phyloP scores from a whole-genome alignment of 257 asterid species.

The Solanum tacnaense region DNA sequence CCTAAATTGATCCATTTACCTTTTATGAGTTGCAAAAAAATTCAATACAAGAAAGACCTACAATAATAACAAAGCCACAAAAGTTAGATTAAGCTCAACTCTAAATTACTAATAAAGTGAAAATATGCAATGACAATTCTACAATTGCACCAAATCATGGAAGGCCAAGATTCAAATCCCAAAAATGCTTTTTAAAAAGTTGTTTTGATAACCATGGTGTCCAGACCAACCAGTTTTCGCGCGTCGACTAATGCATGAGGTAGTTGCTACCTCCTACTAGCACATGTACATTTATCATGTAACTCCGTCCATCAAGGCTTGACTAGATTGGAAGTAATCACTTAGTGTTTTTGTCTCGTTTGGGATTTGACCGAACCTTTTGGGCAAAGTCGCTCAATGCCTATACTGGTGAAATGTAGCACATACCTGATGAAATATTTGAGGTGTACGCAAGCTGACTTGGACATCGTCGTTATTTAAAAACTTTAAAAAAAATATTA shows the following conservation, averaged over 20 bases:
- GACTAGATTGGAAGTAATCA: not conserved
- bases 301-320: not conserved
- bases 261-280: not conserved
- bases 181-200: not conserved
- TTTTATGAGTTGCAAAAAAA: not conserved
- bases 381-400: not conserved
- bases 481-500: not conserved
- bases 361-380: not conserved
- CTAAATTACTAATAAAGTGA: not conserved
- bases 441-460: not conserved
- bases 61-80: not conserved
- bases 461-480: not conserved
- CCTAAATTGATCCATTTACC: constrained; percentile 69
- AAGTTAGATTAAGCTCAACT: not conserved
- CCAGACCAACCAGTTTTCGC: not conserved
- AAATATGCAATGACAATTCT: not conserved
- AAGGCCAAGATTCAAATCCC: not conserved
- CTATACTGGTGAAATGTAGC: not conserved
- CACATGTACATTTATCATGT: not conserved
- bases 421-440: not conserved
- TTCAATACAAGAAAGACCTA: not conserved
- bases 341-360: not conserved
- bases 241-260: not conserved
- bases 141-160: not conserved
- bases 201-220: not conserved